These are phyloP conservation scores for Chlorophyllum brunneum DNA, from an alignment of 768 basidiomycete genomes.

Conservation along the genomic window DNA sequence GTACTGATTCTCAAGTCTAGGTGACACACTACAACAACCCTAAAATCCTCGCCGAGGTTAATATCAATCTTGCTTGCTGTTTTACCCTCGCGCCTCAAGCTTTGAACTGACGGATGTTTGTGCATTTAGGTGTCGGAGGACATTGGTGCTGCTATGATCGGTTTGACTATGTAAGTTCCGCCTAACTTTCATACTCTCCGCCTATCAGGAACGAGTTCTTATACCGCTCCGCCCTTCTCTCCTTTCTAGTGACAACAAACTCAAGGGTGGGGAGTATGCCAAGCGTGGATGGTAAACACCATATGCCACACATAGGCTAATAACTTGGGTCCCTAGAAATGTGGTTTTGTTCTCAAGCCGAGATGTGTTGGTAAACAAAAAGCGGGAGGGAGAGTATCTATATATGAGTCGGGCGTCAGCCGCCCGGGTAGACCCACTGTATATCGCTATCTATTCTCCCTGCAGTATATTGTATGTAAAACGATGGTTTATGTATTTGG, in stretches of 20 bases:
- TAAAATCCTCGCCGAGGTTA: conserved; percentile 83
- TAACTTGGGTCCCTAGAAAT: no score
- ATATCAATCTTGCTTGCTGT: conserved; percentile 9
- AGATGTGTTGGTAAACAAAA: no score
- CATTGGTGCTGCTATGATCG: conserved; percentile 91
- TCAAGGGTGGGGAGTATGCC: conserved; percentile 71
- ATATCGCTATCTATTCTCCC: no score
- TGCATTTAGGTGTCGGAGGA: conserved; percentile 66
- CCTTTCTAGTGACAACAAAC: conserved; percentile 47
- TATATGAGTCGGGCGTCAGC: no score
- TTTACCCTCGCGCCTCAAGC: not conserved
- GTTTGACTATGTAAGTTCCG: conserved; percentile 74
- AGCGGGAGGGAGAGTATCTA: no score
- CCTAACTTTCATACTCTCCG: not conserved
- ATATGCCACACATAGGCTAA: not conserved
- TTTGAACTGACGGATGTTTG: not conserved
- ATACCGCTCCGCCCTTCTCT: not conserved
- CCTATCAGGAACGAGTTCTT: not conserved
- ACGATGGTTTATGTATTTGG: no score
- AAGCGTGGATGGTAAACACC: conserved; percentile 59
- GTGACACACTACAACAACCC: conserved; percentile 96
- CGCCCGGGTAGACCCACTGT: no score
- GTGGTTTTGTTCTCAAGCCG: no score
- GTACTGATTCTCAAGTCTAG: conserved; percentile 30
- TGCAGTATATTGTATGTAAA: no score